A percentile compares a stretch with the other conserved stretches of the same genome.
Evolutionary conservation across 495 filamentous ascomycete genomes (phyloP).

Genomic region (Penicillium manginii): DNA sequence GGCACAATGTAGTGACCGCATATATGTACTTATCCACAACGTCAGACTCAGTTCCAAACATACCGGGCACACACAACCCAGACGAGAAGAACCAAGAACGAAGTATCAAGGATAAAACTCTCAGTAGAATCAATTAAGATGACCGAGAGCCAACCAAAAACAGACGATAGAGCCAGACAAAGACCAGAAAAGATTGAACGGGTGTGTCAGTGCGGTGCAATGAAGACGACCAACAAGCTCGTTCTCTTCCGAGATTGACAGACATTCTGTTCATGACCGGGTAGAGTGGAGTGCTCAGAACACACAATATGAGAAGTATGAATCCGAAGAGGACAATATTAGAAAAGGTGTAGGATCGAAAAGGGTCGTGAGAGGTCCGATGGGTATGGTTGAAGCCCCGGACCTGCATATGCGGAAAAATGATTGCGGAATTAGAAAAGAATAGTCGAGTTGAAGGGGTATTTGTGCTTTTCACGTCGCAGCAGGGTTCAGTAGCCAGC

Average conservation of each 20-base stretch:
- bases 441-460: neutral
- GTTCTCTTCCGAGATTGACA: slow-evolving; percentile 1
- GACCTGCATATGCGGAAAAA: neutral
- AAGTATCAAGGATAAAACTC: slow-evolving; percentile 9
- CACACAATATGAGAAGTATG: neutral
- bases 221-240: slow-evolving; percentile 38
- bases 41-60: neutral
- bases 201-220: slow-evolving; percentile 36
- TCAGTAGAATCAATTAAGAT: slow-evolving; percentile 45
- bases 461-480: neutral
- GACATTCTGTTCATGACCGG: slow-evolving; percentile 10
- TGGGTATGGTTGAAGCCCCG: slow-evolving; percentile 8
- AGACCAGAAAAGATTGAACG: slow-evolving; percentile 1
- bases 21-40: neutral
- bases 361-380: neutral
- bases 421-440: neutral
- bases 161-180: slow-evolving; percentile 3
- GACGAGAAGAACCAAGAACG: neutral
- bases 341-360: slow-evolving; percentile 4
- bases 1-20: neutral
- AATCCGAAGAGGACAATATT: slow-evolving; percentile 9
- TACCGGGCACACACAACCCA: slow-evolving; percentile 3
- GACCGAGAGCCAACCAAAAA: slow-evolving; percentile 30
- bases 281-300: slow-evolving; percentile 7
- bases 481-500: slow-evolving; percentile 6